Conservation (phyloP, 1,284 basidiomycete genomes). For the Mycosarcoma mackinlayi region DNA sequence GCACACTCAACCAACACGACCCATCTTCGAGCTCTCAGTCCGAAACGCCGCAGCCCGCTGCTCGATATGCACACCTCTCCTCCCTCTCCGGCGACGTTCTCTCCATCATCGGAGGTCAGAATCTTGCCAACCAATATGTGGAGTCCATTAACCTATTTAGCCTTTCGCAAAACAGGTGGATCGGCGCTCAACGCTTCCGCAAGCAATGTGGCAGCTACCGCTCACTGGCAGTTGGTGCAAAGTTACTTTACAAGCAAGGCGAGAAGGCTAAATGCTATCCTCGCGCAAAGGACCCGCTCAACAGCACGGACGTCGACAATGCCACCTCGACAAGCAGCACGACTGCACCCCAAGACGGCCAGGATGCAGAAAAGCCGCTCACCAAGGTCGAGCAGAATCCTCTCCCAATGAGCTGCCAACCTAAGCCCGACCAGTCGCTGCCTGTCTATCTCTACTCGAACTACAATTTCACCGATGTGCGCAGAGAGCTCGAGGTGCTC, state of each 20-base stretch:
- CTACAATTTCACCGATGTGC: conserved; percentile 65
- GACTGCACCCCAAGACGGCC: conserved; percentile 5
- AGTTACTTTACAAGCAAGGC: conserved; percentile 41
- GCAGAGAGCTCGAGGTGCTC: conserved; percentile 61
- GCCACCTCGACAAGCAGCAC: not conserved
- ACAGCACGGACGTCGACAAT: conserved; percentile 3
- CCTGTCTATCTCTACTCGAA: conserved; percentile 63
- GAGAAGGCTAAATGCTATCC: conserved; percentile 52
- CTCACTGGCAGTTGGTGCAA: conserved; percentile 50
- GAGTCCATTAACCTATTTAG: conserved; percentile 61
- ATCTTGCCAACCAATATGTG: conserved; percentile 72
- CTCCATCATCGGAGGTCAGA: conserved; percentile 94
- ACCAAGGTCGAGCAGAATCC: conserved; percentile 44
- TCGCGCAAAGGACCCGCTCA: conserved; percentile 42
- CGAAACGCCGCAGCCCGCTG: conserved; percentile 30
- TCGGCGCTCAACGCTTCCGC: conserved; percentile 42
- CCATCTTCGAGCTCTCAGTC: conserved; percentile 17
- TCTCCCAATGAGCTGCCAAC: conserved; percentile 42
- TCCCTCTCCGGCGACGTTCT: conserved; percentile 70
- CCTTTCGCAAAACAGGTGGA: conserved; percentile 50
- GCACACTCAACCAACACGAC: not conserved
- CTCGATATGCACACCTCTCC: conserved; percentile 63
- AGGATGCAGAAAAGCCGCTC: not conserved
- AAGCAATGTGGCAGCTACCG: conserved; percentile 63
- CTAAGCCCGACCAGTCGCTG: conserved; percentile 16